phyloP scores from a whole-genome alignment of 495 filamentous ascomycete species.

The Trichoderma erinaceum region DNA sequence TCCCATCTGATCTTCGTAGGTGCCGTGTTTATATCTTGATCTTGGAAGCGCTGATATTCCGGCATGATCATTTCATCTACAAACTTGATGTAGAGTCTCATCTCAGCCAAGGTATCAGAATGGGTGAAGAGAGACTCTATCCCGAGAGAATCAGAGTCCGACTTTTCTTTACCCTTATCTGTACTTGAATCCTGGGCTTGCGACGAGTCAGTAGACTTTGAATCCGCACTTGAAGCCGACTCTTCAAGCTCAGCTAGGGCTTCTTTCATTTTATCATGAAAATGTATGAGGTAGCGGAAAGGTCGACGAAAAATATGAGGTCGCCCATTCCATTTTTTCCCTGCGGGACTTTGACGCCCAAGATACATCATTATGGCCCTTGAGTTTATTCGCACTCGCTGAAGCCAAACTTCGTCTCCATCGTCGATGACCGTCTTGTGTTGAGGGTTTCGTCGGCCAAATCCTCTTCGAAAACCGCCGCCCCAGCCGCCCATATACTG shows the following conservation, averaged over 20 bases:
- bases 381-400: slow-evolving; percentile 8
- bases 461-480: background rate
- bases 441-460: background rate
- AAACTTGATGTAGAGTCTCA: slow-evolving; percentile 32
- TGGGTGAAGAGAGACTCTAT: background rate
- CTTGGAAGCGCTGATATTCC: slow-evolving; percentile 22
- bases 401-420: slow-evolving; percentile 1
- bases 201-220: background rate
- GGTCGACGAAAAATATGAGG: background rate
- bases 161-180: background rate
- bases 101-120: slow-evolving; percentile 22
- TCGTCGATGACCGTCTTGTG: slow-evolving; percentile 5
- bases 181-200: background rate
- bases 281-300: background rate
- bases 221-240: background rate
- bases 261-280: slow-evolving; percentile 1
- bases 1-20: slow-evolving; percentile 26
- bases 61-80: slow-evolving; percentile 32
- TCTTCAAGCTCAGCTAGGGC: slow-evolving; percentile 1
- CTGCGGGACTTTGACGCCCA: background rate
- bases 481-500: background rate
- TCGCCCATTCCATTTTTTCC: slow-evolving; percentile 4
- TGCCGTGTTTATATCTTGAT: slow-evolving; percentile 4
- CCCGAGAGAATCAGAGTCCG: background rate
- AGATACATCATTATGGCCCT: slow-evolving; percentile 6